These are phyloP conservation scores for Centella asiatica DNA, from an alignment of 129 eudicot species.

Conservation along the genomic window DNA sequence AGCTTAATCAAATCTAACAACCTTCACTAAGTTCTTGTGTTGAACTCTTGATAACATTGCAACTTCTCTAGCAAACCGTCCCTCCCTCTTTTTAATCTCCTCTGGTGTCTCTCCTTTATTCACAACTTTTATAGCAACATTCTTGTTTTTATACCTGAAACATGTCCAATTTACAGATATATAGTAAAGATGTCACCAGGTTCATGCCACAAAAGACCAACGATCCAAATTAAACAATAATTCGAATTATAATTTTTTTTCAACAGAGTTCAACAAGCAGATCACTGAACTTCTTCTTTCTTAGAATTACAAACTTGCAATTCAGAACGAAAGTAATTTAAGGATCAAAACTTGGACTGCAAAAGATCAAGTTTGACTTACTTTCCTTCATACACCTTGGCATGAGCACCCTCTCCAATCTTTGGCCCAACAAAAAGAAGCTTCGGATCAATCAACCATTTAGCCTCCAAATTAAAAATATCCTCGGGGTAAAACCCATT, in stretches of 20 bases:
- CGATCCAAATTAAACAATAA: neutral
- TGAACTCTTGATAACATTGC: constrained; percentile 89
- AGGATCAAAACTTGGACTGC: neutral
- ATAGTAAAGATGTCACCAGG: constrained; percentile 4
- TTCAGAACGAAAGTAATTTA: neutral
- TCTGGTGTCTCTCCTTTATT: constrained; percentile 82
- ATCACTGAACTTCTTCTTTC: constrained; percentile 1
- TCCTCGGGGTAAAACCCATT: constrained; percentile 52
- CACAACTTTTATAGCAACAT: constrained; percentile 78
- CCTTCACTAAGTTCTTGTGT: constrained; percentile 94
- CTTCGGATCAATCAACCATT: constrained; percentile 94
- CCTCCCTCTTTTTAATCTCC: constrained; percentile 66
- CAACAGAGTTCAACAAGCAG: neutral
- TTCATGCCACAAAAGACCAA: neutral
- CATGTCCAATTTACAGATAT: constrained; percentile 17
- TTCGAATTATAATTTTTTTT: too few relatives aligned
- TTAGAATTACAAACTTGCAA: neutral
- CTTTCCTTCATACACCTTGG: constrained; percentile 97
- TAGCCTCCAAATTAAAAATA: constrained; percentile 68
- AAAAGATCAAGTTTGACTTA: constrained; percentile 32
- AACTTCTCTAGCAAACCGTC: constrained; percentile 73
- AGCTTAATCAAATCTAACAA: too few relatives aligned
- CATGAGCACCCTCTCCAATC: constrained; percentile 99
- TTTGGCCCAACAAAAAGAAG: constrained; percentile 92
- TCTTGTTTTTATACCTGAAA: constrained; percentile 75